Conservation (phyloP, 139 green algal species). For the Volvox africanus region DNA sequence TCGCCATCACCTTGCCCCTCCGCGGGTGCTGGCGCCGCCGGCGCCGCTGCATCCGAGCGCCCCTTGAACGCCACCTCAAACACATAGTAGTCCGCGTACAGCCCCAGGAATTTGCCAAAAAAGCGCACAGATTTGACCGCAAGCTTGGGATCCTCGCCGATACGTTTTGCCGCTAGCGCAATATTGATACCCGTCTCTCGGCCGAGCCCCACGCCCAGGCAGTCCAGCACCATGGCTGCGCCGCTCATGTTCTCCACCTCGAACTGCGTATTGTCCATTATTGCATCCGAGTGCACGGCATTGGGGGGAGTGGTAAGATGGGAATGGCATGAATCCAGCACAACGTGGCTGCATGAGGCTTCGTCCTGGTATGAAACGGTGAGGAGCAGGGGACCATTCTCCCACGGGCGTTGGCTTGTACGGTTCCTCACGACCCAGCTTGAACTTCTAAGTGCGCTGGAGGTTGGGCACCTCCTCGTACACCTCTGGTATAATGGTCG, state of each 20-base stretch:
- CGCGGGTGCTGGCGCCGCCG: slow-evolving; percentile 50
- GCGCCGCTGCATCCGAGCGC: neutral
- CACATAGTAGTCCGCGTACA: slow-evolving; percentile 86
- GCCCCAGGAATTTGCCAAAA: slow-evolving; percentile 89
- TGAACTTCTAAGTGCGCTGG: too few species aligned
- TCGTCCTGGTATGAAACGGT: too few species aligned
- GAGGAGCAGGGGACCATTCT: too few species aligned
- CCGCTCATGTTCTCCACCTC: slow-evolving; percentile 78
- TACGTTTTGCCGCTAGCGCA: slow-evolving; percentile 79
- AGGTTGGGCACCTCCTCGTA: too few species aligned
- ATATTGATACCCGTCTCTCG: slow-evolving; percentile 74
- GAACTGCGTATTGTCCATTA: slow-evolving; percentile 65
- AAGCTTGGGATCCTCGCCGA: slow-evolving; percentile 81
- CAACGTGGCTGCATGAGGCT: too few species aligned
- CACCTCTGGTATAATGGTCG: too few species aligned
- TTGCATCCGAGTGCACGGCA: too few species aligned
- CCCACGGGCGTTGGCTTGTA: too few species aligned
- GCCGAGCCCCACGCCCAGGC: slow-evolving; percentile 77
- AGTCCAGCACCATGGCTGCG: slow-evolving; percentile 76
- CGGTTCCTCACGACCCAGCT: too few species aligned
- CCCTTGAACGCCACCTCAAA: slow-evolving; percentile 86
- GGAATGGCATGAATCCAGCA: too few species aligned
- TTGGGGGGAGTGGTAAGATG: too few species aligned
- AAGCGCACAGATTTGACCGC: slow-evolving; percentile 64
- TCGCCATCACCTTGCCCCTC: slow-evolving; percentile 9